Evolutionary conservation across 202 grass and related monocot species (phyloP).

Genomic region (Dendrocalamus latiflorus): DNA sequence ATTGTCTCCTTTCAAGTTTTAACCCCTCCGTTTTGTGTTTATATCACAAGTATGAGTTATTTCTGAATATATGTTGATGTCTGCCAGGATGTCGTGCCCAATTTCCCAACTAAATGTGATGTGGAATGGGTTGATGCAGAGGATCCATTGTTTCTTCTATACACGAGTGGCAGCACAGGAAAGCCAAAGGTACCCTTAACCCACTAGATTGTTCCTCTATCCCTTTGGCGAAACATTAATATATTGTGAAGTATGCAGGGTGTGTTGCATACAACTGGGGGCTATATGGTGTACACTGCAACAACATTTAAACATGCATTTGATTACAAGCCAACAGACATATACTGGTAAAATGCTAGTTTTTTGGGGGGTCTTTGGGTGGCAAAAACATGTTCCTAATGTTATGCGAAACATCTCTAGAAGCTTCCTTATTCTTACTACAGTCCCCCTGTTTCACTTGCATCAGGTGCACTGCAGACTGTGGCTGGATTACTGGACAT

Average conservation of each 20-base stretch:
- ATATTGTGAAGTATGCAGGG: slow-evolving; percentile 56
- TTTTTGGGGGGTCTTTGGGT: background rate
- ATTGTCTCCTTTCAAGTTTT: background rate
- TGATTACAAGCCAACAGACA: slow-evolving; percentile 82
- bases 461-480: slow-evolving; percentile 96
- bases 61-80: slow-evolving; percentile 13
- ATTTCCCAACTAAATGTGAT: slow-evolving; percentile 72
- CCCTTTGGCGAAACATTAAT: slow-evolving; percentile 5
- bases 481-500: slow-evolving; percentile 99
- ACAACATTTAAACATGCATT: slow-evolving; percentile 97
- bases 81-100: slow-evolving; percentile 68
- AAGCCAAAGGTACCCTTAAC: slow-evolving; percentile 76
- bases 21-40: background rate
- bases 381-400: background rate
- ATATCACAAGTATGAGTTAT: background rate
- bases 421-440: slow-evolving; percentile 15
- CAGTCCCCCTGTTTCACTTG: slow-evolving; percentile 31
- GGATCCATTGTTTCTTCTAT: slow-evolving; percentile 95
- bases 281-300: slow-evolving; percentile 94
- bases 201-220: background rate
- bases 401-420: background rate
- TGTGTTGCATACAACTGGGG: slow-evolving; percentile 96
- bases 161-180: slow-evolving; percentile 97
- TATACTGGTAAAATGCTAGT: slow-evolving; percentile 76
- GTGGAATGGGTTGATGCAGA: slow-evolving; percentile 99